phyloP scores from a whole-genome alignment of 2,329 filamentous ascomycete species.

The Pseudogymnoascus sp. region DNA sequence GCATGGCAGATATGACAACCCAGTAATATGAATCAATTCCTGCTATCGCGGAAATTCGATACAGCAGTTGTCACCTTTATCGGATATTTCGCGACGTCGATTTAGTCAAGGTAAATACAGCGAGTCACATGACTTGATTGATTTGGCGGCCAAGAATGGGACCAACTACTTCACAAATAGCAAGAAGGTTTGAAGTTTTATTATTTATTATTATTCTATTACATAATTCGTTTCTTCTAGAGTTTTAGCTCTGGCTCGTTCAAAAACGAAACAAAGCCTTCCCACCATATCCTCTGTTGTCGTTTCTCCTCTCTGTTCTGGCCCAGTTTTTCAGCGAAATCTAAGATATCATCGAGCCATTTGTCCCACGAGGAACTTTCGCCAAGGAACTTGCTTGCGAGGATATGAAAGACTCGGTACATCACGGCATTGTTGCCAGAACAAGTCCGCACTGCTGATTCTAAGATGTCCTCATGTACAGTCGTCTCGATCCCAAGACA shows the following conservation, averaged over 20 bases:
- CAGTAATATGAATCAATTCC: slow-evolving; percentile 1
- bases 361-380: neutral
- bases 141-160: neutral
- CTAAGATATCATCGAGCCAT: slow-evolving; percentile 1
- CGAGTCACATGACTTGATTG: neutral
- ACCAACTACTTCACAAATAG: neutral
- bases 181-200: neutral
- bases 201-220: neutral
- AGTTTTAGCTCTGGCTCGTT: slow-evolving; percentile 1
- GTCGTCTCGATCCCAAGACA: slow-evolving; percentile 8
- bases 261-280: neutral
- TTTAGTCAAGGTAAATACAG: neutral
- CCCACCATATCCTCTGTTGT: slow-evolving; percentile 1
- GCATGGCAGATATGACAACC: slow-evolving; percentile 20
- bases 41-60: neutral
- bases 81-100: neutral
- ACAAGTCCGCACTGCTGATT: neutral
- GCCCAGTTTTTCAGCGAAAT: neutral
- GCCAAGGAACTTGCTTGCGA: neutral
- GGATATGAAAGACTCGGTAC: neutral
- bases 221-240: neutral
- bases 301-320: neutral
- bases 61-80: neutral
- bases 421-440: neutral
- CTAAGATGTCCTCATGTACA: slow-evolving; percentile 3